phyloP scores from a whole-genome alignment of 2,329 filamentous ascomycete genomes.

The Colletotrichum sp. region DNA sequence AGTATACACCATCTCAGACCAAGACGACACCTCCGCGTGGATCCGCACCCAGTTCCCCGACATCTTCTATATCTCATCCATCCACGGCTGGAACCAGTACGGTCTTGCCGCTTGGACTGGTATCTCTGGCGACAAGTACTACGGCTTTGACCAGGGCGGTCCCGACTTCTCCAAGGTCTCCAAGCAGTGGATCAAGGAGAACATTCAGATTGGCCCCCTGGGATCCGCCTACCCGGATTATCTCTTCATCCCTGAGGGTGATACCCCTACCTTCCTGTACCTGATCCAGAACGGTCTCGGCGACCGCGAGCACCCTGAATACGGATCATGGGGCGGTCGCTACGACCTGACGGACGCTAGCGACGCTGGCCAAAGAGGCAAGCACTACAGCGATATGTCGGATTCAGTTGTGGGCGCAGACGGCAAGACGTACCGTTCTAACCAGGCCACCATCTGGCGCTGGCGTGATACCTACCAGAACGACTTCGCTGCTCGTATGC shows the following conservation, averaged over 20 bases:
- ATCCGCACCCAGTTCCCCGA: constrained; percentile 58
- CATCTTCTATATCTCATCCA: constrained; percentile 59
- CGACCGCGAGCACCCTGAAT: constrained; percentile 49
- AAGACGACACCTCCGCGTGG: constrained; percentile 63
- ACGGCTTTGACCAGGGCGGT: constrained; percentile 47
- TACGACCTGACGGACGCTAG: constrained; percentile 41
- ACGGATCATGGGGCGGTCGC: constrained; percentile 55
- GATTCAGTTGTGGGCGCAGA: constrained; percentile 33
- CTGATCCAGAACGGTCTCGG: constrained; percentile 53
- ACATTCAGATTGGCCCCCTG: constrained; percentile 56
- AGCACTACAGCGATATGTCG: constrained; percentile 33
- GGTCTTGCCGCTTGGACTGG: constrained; percentile 59
- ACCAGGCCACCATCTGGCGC: constrained; percentile 45
- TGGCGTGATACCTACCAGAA: constrained; percentile 45
- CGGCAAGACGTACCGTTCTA: constrained; percentile 29
- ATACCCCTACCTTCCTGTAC: constrained; percentile 55
- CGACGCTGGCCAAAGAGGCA: constrained; percentile 2
- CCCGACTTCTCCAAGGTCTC: constrained; percentile 53
- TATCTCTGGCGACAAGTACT: constrained; percentile 42
- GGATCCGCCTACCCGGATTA: constrained; percentile 51
- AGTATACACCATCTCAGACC: constrained; percentile 63
- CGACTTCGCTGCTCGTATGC: constrained; percentile 46
- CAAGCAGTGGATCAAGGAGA: constrained; percentile 55
- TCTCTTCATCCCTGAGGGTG: constrained; percentile 59
- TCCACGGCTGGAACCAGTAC: constrained; percentile 63